phyloP scores from a whole-genome alignment of 2,329 filamentous ascomycete genomes.

The Colletotrichum navitas region DNA sequence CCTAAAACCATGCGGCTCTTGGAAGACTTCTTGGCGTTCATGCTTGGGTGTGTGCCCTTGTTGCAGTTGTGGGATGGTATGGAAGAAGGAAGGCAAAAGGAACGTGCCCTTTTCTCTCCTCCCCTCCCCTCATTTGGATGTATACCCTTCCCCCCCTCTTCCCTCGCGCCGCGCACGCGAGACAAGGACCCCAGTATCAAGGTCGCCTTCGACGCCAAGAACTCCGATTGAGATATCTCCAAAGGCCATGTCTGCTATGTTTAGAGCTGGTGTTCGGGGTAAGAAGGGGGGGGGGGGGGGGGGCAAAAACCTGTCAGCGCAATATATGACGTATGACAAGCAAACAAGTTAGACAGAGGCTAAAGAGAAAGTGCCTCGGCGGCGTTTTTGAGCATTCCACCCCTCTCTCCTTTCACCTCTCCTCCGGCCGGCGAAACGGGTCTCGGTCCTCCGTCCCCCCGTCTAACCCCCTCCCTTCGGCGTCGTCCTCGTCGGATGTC shows the following conservation, averaged over 20 bases:
- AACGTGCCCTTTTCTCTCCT: too few species aligned
- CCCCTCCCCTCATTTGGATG: not conserved
- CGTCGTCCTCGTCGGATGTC: not conserved
- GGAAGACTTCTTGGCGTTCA: constrained; percentile 29
- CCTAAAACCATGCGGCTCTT: constrained; percentile 22
- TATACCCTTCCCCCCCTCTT: not conserved
- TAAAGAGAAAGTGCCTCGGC: not conserved
- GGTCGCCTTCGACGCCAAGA: constrained; percentile 27
- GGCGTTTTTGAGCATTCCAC: not conserved
- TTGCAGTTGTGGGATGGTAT: not conserved
- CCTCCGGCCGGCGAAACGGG: not conserved
- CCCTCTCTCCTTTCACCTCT: too few species aligned
- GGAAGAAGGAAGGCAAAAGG: not conserved
- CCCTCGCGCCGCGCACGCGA: not conserved
- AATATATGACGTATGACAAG: not conserved
- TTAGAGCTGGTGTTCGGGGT: too few species aligned
- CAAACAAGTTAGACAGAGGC: not conserved
- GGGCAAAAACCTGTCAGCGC: not conserved
- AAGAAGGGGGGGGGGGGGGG: not conserved
- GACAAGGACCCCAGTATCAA: not conserved
- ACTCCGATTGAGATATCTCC: constrained; percentile 1
- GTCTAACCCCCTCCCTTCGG: too few species aligned
- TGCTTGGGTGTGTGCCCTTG: constrained; percentile 3
- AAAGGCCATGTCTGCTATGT: not conserved
- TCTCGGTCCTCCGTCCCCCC: not conserved